These are phyloP conservation scores for Alternaria gaisen DNA, from an alignment of 2,329 filamentous ascomycete genomes.

Conservation along the genomic window DNA sequence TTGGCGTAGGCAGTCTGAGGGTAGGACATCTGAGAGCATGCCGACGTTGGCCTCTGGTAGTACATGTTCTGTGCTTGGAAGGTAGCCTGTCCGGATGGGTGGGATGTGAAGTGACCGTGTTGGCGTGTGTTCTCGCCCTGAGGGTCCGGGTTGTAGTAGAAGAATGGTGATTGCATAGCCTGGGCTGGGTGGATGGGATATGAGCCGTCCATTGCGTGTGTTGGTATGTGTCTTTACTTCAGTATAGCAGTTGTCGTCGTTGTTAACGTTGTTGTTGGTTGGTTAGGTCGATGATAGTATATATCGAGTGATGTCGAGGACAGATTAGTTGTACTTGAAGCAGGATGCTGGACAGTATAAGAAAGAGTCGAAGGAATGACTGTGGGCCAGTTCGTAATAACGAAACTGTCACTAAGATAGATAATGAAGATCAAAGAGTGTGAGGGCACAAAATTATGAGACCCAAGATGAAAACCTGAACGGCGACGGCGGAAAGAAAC, in stretches of 20 bases:
- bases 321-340: constrained; percentile 40
- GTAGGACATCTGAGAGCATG: constrained; percentile 66
- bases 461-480: constrained; percentile 50
- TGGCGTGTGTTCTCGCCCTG: constrained; percentile 71
- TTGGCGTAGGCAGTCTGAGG: constrained; percentile 64
- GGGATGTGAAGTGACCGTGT: constrained; percentile 77
- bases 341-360: constrained; percentile 31
- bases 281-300: constrained; percentile 8
- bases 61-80: constrained; percentile 58
- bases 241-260: constrained; percentile 28
- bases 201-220: constrained; percentile 70
- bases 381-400: constrained; percentile 52
- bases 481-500: constrained; percentile 46
- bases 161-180: constrained; percentile 78
- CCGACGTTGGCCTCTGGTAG: constrained; percentile 66
- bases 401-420: constrained; percentile 52
- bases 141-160: constrained; percentile 85
- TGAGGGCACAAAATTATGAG: constrained; percentile 29
- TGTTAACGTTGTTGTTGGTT: constrained; percentile 19
- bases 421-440: constrained; percentile 23
- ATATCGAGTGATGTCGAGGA: constrained; percentile 24
- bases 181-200: constrained; percentile 60
- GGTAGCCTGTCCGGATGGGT: constrained; percentile 52
- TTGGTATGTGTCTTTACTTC: constrained; percentile 12
- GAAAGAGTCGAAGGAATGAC: constrained; percentile 49